These are phyloP conservation scores for Aureobasidium sp. DNA, from an alignment of 2,329 filamentous ascomycete species.

Conservation along the genomic window DNA sequence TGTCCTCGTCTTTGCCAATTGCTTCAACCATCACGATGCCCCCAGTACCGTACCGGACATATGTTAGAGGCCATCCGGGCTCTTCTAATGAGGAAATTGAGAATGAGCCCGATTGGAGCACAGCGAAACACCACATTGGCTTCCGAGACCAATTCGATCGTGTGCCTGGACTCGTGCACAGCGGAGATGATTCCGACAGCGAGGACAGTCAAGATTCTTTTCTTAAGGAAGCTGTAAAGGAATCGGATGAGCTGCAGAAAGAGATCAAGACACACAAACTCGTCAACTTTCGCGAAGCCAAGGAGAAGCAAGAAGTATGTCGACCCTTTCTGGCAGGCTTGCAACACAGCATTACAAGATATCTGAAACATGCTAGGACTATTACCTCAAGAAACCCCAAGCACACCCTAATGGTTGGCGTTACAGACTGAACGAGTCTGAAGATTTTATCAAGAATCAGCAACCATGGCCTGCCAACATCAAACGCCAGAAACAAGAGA, in stretches of 20 bases:
- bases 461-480: slow-evolving; percentile 46
- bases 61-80: slow-evolving; percentile 33
- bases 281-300: slow-evolving; percentile 35
- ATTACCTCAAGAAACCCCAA: slow-evolving; percentile 39
- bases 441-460: slow-evolving; percentile 44
- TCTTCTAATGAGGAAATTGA: slow-evolving; percentile 36
- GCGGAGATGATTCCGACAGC: slow-evolving; percentile 23
- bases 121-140: slow-evolving; percentile 36
- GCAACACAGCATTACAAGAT: background rate
- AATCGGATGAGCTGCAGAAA: slow-evolving; percentile 25
- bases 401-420: slow-evolving; percentile 44
- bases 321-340: background rate
- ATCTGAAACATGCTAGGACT: slow-evolving; percentile 28
- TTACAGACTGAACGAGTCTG: slow-evolving; percentile 43
- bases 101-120: slow-evolving; percentile 39
- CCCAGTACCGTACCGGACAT: slow-evolving; percentile 26
- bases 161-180: slow-evolving; percentile 35
- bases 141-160: slow-evolving; percentile 33
- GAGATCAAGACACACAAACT: slow-evolving; percentile 28
- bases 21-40: slow-evolving; percentile 23
- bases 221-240: slow-evolving; percentile 24
- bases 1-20: background rate
- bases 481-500: slow-evolving; percentile 29
- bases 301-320: slow-evolving; percentile 24
- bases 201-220: slow-evolving; percentile 18